Conservation (phyloP, 2,329 filamentous ascomycete genomes). For the Waltergamsia citrina region DNA sequence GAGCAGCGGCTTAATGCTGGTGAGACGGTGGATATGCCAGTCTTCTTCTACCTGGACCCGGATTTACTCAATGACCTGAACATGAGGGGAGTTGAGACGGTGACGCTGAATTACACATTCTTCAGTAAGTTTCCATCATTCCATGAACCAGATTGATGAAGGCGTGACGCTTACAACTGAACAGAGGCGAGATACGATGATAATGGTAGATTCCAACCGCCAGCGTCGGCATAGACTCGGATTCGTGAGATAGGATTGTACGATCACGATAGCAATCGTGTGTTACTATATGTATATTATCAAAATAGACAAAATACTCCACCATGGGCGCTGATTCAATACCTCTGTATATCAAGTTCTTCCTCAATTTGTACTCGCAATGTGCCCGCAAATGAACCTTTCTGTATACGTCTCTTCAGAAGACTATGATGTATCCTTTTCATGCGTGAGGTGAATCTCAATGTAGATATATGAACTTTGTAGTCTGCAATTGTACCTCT, state of each 20-base stretch:
- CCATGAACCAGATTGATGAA: neutral
- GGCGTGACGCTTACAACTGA: slow-evolving; percentile 22
- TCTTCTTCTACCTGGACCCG: slow-evolving; percentile 98
- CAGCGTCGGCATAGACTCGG: slow-evolving; percentile 15
- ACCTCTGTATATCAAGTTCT: too few species aligned
- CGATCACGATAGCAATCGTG: neutral
- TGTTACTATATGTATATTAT: neutral
- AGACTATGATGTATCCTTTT: too few species aligned
- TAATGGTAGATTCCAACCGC: slow-evolving; percentile 32
- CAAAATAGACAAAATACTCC: neutral
- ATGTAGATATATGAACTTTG: too few species aligned
- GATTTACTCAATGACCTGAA: slow-evolving; percentile 86
- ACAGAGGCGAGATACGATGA: slow-evolving; percentile 36
- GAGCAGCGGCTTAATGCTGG: slow-evolving; percentile 89
- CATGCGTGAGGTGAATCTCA: too few species aligned
- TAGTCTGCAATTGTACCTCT: too few species aligned
- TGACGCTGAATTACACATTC: slow-evolving; percentile 95
- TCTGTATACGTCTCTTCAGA: too few species aligned
- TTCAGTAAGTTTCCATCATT: slow-evolving; percentile 64
- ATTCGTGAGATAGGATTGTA: neutral
- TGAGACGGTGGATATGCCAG: slow-evolving; percentile 98
- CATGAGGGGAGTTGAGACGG: slow-evolving; percentile 90
- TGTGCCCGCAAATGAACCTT: too few species aligned
- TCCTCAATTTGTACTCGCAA: too few species aligned
- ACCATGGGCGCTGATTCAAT: too few species aligned